These are phyloP conservation scores for Lodderomyces jiufengensis DNA, from an alignment of 1,139 yeast genomes.

Conservation along the genomic window DNA sequence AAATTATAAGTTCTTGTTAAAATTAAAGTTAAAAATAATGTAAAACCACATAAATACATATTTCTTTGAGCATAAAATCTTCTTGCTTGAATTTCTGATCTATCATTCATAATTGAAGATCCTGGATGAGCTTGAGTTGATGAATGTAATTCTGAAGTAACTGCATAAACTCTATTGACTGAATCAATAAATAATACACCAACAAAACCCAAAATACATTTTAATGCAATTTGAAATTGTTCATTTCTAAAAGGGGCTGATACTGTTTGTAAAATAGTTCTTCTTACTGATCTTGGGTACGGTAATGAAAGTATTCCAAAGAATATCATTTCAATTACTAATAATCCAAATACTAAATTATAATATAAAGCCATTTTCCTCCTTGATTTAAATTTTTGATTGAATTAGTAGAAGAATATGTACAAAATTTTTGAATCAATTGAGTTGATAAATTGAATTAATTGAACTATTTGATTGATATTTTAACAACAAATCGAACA, in stretches of 20 bases:
- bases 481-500: too few species aligned
- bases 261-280: conserved; percentile 59
- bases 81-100: conserved; percentile 83
- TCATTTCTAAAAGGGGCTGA: conserved; percentile 69
- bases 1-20: conserved; percentile 82
- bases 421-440: conserved; percentile 4
- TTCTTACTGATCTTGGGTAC: conserved; percentile 71
- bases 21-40: conserved; percentile 82
- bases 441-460: not conserved
- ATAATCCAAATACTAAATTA: conserved; percentile 68
- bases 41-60: conserved; percentile 94
- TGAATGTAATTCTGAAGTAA: conserved; percentile 55
- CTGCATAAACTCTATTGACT: conserved; percentile 75
- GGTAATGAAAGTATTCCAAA: conserved; percentile 85
- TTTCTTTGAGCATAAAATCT: conserved; percentile 95
- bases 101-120: conserved; percentile 42
- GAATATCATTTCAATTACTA: conserved; percentile 74
- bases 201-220: conserved; percentile 82
- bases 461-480: not conserved
- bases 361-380: conserved; percentile 66
- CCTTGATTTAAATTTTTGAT: conserved; percentile 6
- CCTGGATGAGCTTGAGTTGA: conserved; percentile 12
- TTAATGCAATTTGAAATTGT: conserved; percentile 71
- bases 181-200: conserved; percentile 83
- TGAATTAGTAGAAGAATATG: too few species aligned